Evolutionary conservation across 805 yeast genomes (phyloP).

Genomic region (Starmera dryadoides): DNA sequence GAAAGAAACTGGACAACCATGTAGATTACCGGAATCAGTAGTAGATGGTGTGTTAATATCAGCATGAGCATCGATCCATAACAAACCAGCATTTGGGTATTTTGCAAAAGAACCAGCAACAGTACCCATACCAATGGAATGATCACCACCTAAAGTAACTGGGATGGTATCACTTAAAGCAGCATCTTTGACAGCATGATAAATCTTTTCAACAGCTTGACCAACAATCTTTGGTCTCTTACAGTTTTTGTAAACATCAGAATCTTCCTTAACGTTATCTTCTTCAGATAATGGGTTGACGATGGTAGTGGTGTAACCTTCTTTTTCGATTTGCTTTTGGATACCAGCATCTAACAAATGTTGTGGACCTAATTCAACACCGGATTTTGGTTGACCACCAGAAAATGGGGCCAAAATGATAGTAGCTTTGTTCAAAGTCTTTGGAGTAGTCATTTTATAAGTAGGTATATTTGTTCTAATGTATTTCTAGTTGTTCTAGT

Average conservation of each 20-base stretch:
- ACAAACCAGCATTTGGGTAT: slow-evolving; percentile 79
- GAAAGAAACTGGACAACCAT: slow-evolving; percentile 95
- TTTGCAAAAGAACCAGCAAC: slow-evolving; percentile 73
- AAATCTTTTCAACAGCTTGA: slow-evolving; percentile 58
- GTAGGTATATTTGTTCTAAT: no score
- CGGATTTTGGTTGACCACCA: slow-evolving; percentile 92
- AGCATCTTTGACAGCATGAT: slow-evolving; percentile 48
- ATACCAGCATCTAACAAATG: slow-evolving; percentile 70
- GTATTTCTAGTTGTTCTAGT: slow-evolving; percentile 5
- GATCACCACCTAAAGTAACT: slow-evolving; percentile 92
- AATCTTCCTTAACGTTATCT: slow-evolving; percentile 32
- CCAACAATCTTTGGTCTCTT: slow-evolving; percentile 78
- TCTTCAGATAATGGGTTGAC: slow-evolving; percentile 46
- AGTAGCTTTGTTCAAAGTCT: slow-evolving; percentile 35
- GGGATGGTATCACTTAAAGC: slow-evolving; percentile 52
- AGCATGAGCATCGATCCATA: slow-evolving; percentile 99
- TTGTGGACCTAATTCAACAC: slow-evolving; percentile 93
- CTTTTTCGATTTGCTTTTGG: slow-evolving; percentile 45
- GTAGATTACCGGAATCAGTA: slow-evolving; percentile 84
- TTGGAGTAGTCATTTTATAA: no score
- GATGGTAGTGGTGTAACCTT: slow-evolving; percentile 66
- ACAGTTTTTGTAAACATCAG: slow-evolving; percentile 47
- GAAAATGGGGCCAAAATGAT: slow-evolving; percentile 86
- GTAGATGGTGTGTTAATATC: slow-evolving; percentile 87
- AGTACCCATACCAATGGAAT: slow-evolving; percentile 92